phyloP scores from a whole-genome alignment of 352 stramenopile genomes.

The Globisporangium recalcitrans region DNA sequence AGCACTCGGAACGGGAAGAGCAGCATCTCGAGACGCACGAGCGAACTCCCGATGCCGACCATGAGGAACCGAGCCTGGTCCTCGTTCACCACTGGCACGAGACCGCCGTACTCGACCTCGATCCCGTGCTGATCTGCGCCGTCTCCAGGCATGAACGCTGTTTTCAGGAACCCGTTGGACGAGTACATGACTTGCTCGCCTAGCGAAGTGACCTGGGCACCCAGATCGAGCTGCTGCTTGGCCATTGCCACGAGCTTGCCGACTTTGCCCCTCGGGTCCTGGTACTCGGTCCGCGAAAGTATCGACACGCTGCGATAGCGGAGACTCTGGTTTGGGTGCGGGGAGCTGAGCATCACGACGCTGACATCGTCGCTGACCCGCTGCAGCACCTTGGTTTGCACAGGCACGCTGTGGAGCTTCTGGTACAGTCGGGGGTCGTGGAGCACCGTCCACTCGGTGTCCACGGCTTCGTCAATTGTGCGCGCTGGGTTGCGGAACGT shows the following conservation, averaged over 20 bases:
- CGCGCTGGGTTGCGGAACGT: constrained; percentile 1
- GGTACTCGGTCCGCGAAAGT: background rate
- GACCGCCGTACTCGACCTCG: constrained; percentile 1
- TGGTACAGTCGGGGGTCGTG: constrained; percentile 3
- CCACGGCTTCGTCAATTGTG: constrained; percentile 2
- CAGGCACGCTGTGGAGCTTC: background rate
- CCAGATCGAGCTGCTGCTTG: constrained; percentile 1
- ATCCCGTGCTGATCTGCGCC: background rate
- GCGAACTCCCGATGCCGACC: background rate
- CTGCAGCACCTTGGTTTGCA: background rate
- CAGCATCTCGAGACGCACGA: constrained; percentile 1
- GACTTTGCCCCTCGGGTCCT: background rate
- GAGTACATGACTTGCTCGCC: constrained; percentile 2
- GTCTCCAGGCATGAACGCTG: constrained; percentile 3
- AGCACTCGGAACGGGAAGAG: constrained; percentile 1
- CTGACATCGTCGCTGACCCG: background rate
- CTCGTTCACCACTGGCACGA: background rate
- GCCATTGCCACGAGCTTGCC: background rate
- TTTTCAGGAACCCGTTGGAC: background rate
- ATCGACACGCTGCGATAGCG: constrained; percentile 4
- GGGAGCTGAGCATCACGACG: background rate
- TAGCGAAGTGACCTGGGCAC: background rate
- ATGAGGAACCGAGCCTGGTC: constrained; percentile 3
- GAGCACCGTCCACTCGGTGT: constrained; percentile 1
- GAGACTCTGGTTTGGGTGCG: background rate